Conservation (phyloP, 2,329 filamentous ascomycete species). For the Periconia macrospinosa region DNA sequence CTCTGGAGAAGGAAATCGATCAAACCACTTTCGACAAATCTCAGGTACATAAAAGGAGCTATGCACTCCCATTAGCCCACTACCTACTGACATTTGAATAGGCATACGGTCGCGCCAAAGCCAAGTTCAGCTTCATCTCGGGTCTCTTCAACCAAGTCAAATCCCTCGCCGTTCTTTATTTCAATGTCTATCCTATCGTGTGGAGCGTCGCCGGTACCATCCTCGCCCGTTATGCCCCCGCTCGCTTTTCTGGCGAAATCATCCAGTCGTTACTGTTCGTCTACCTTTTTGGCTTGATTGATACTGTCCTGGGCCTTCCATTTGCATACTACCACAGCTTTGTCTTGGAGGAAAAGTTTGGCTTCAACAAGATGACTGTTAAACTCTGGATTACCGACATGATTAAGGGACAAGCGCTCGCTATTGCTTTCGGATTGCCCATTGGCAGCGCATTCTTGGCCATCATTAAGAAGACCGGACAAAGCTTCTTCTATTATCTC, state of each 20-base stretch:
- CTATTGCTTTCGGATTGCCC: conserved; percentile 78
- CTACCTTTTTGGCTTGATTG: conserved; percentile 80
- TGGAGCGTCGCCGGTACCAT: conserved; percentile 81
- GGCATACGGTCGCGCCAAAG: conserved; percentile 94
- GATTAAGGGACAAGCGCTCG: conserved; percentile 85
- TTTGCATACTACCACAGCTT: conserved; percentile 91
- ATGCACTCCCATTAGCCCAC: conserved; percentile 6
- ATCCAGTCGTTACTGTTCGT: conserved; percentile 91
- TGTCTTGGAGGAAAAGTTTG: conserved; percentile 93
- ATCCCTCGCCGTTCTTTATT: conserved; percentile 86
- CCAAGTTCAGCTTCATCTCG: conserved; percentile 80
- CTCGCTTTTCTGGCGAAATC: conserved; percentile 86
- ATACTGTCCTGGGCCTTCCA: conserved; percentile 78
- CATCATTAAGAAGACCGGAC: conserved; percentile 92
- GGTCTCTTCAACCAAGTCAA: conserved; percentile 85
- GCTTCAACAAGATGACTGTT: conserved; percentile 97
- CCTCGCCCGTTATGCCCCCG: conserved; percentile 73
- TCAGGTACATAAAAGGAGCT: conserved; percentile 58
- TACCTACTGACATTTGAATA: conserved; percentile 22
- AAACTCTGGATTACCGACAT: conserved; percentile 87
- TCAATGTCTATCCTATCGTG: conserved; percentile 85
- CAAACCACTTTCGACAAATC: conserved; percentile 92
- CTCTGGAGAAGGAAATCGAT: conserved; percentile 84
- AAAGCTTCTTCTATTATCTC: conserved; percentile 95
- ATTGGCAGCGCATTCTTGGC: conserved; percentile 89